A percentile compares a stretch with the other conserved stretches of the same genome.
phyloP scores from a whole-genome alignment of 2,329 filamentous ascomycete genomes.

The Sporothrix dimorphospora region DNA sequence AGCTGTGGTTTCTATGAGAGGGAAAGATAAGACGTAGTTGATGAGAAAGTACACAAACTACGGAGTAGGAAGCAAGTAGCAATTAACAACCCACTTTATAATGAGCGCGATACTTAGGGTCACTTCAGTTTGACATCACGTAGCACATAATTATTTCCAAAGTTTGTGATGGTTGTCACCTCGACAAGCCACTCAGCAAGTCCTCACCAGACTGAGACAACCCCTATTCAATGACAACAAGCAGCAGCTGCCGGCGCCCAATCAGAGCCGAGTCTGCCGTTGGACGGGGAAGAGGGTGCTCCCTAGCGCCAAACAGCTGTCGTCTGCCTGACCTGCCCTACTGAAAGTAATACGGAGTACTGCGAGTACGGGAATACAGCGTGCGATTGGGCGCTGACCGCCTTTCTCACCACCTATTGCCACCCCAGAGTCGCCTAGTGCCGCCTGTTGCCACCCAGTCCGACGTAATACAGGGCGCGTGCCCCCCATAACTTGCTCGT shows the following conservation, averaged over 20 bases:
- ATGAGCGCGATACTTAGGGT: too few relatives aligned
- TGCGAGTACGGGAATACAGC: background rate
- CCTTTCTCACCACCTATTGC: conserved; percentile 12
- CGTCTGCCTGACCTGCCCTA: background rate
- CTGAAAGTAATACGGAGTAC: too few relatives aligned
- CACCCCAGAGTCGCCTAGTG: background rate
- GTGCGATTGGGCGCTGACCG: background rate
- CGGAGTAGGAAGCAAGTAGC: background rate
- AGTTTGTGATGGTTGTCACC: background rate
- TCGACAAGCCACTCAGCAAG: background rate
- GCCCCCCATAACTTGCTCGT: background rate
- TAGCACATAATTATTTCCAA: background rate
- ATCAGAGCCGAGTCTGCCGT: background rate
- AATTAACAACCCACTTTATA: too few relatives aligned
- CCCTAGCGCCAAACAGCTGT: conserved; percentile 11
- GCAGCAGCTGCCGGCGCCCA: background rate
- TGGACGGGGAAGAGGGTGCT: background rate
- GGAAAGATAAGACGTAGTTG: background rate
- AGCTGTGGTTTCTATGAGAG: background rate
- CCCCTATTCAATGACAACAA: conserved; percentile 16
- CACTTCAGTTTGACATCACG: background rate
- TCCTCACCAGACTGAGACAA: background rate
- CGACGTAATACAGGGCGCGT: background rate
- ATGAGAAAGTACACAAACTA: background rate
- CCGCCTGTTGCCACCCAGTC: background rate